Conservation (phyloP, 257 asterid genomes). For the Anisodus tanguticus region DNA sequence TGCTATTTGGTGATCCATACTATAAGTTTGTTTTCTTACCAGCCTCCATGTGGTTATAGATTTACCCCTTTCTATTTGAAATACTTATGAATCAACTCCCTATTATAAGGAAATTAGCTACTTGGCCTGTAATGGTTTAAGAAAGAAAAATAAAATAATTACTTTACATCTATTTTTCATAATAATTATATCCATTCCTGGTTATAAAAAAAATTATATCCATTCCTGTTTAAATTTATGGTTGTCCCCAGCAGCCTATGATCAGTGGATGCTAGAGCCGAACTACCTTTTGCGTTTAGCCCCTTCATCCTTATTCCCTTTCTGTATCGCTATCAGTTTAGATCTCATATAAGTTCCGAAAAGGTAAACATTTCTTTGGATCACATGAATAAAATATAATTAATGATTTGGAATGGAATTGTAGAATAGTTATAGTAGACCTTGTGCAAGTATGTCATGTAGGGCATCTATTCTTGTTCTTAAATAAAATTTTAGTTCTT, state of each 20-base stretch:
- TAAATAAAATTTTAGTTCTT: conserved; percentile 9
- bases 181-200: background rate
- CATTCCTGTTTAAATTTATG: background rate
- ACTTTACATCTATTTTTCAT: background rate
- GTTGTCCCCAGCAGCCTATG: conserved; percentile 11
- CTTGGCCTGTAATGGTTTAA: background rate
- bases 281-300: background rate
- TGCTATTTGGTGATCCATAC: background rate
- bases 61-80: background rate
- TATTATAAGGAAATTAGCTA: background rate
- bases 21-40: background rate
- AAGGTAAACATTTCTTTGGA: background rate
- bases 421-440: background rate
- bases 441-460: background rate
- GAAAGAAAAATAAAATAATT: background rate
- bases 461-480: background rate
- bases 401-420: conserved; percentile 2
- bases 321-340: background rate
- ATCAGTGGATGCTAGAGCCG: conserved; percentile 13
- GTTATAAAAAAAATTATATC: background rate
- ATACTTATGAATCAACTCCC: background rate
- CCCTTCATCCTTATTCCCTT: background rate
- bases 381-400: background rate
- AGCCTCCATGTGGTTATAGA: background rate
- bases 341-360: background rate